A percentile compares a stretch with the other conserved stretches of the same genome.
Conservation (phyloP, 176 grass and related monocot genomes). For the Aegilops speltoides region DNA sequence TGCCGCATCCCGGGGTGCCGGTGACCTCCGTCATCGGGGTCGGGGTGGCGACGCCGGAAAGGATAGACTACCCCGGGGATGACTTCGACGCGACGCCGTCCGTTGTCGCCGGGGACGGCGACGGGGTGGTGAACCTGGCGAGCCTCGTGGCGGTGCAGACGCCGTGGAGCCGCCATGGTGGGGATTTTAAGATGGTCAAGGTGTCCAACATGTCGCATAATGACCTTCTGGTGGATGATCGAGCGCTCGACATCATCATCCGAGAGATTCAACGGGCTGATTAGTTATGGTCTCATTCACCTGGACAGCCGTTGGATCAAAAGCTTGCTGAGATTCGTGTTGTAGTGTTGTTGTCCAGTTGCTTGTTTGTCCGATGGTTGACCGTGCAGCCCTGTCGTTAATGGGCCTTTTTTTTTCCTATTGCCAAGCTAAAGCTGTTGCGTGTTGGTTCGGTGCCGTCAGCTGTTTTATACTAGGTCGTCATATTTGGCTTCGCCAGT, state of each 20-base stretch:
- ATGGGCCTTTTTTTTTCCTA: no score
- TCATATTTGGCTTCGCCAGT: no score
- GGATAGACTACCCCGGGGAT: constrained; percentile 20
- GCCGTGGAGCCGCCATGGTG: constrained; percentile 12
- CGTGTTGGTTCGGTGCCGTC: no score
- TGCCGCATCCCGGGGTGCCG: constrained; percentile 29
- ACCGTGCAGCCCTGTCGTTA: no score
- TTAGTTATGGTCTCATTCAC: not conserved
- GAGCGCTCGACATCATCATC: not conserved
- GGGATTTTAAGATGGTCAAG: constrained; percentile 30
- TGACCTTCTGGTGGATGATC: constrained; percentile 22
- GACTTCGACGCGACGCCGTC: constrained; percentile 26
- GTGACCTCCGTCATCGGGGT: constrained; percentile 45
- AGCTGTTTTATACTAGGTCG: no score
- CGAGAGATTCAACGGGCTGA: not conserved
- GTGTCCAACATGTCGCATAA: constrained; percentile 30
- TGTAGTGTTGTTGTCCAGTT: no score
- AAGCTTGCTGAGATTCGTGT: no score
- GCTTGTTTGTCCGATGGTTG: no score
- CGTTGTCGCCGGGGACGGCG: constrained; percentile 44
- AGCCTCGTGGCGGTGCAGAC: constrained; percentile 43
- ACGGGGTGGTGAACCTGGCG: constrained; percentile 44
- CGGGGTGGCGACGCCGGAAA: constrained; percentile 41
- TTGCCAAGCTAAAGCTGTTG: no score
- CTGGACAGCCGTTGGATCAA: no score